Evolutionary conservation across 768 basidiomycete genomes (phyloP), one percentile per base, ranked within the genome.

Genomic region (Pisolithus tinctorius): DNA sequence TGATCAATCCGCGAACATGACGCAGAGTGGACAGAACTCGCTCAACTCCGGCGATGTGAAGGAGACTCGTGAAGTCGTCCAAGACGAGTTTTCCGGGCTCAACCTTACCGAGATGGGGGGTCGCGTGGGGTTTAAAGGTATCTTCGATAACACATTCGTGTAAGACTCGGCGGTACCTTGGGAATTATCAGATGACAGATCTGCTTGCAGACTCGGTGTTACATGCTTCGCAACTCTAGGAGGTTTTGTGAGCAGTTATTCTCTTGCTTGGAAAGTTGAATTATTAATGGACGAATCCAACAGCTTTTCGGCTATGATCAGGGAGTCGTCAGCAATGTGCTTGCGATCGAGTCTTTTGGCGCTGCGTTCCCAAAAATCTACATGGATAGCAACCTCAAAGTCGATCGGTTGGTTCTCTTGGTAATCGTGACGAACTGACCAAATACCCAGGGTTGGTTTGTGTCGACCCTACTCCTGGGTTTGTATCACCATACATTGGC

Each of bases 291-390:
- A 1, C 39, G 43, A 37, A 31, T 26, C 29, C 42, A 29, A 30
- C 30, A 68, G 65, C 59, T 67, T 31, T 67, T 68, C 46, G 65
- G 65, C 11, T 67, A 68, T 47, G 67, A 63, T 34, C 67, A 66
- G 67, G 65, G 64, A 6, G 67, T 67, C 39, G 58, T 68, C 36
- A 63, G 63, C 20, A 63, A 61, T 26, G 66, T 68, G n/a, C 67
- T 67, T 10, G 62, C 59, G 9, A 67, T 68, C 36, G 62, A 67
- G 34, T 68, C 65, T 30, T 67, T 67, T 17, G 65, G 66, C n/a
- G 65, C 65, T 17, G 59, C 63, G 26, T 67, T 68, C 51, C 65
- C 65, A 23, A 58, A 54, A 6, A 63, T 67, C 13, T 67, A 67
- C 50, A 61, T 48, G 64, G 31, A 66, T 48, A 46, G 58, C 16